Base-by-base conservation (phyloP, 164 flowering plant species). In the Berberis thunbergii region DNA sequence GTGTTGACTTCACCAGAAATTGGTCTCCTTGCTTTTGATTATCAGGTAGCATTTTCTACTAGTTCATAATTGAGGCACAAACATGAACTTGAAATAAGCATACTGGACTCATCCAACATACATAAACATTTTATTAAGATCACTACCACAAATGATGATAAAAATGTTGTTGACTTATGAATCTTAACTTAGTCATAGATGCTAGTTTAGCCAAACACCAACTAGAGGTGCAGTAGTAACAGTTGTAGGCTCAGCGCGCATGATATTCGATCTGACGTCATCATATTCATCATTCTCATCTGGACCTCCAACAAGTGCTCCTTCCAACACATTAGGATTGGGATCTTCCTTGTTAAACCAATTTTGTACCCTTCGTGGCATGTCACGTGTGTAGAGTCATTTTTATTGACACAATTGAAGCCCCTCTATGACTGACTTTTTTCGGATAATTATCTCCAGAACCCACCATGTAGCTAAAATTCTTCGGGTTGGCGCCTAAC, bases 281-380 rank as follows among this genome's bases (percentile, higher is more conserved):
- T 40, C 5, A 43, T 67, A 88, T 0, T 12, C 54, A 59, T 88
- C 96, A 11, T 67, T 73, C 1, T 49, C 62, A 57, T 81, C 82
- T 0, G 96, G 91, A 1, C 91, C 86, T 4, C 88, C 88, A 0
- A 83, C 89, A 2, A 84, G 48, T 0, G 84, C 88, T 1, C 89
- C 96, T 0, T 61, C 67, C 45, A 83, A 10, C 48, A 86, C 76
- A 60, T 86, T 88, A 4, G 96, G 96, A 67, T 88, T 78, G 0
- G 79, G 69, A 1, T 44, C 65, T 4, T 69, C 38, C 39, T 13
- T 73, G 45, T 79, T 61, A 69, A 70, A 86, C 85, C 86, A 86
- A 4, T 1, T 1, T 68, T 63, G 50, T 69, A 83, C 0, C 96
- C 96, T 2, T 57, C 79, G 44, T 72, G 43, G 71, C 96, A 84